phyloP scores from a whole-genome alignment of 2,329 filamentous ascomycete species.

The Colletotrichum sp. region DNA sequence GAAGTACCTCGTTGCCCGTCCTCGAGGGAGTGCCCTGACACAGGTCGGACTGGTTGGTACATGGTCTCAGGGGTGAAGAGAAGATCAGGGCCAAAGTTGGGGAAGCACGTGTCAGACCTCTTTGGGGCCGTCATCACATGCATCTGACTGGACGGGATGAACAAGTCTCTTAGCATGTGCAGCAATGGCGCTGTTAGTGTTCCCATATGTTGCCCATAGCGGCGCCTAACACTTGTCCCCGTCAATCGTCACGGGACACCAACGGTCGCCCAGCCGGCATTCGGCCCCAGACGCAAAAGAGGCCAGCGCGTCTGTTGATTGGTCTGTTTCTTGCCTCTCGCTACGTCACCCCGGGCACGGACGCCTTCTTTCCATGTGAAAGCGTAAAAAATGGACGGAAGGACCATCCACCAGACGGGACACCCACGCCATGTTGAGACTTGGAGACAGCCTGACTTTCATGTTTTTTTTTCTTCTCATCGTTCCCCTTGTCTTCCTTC shows the following conservation, averaged over 20 bases:
- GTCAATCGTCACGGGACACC: background rate
- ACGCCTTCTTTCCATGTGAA: conserved; percentile 17
- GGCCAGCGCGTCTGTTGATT: background rate
- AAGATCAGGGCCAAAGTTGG: conserved; percentile 7
- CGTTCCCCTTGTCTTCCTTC: background rate
- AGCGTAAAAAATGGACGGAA: background rate
- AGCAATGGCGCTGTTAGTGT: background rate
- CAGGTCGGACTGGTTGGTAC: background rate
- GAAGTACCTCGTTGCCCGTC: background rate
- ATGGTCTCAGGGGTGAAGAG: background rate
- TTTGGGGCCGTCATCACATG: conserved; percentile 21
- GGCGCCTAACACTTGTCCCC: background rate
- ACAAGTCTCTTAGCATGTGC: background rate
- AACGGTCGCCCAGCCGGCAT: conserved; percentile 16
- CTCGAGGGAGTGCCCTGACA: background rate
- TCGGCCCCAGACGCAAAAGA: conserved; percentile 20
- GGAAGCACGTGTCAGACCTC: conserved; percentile 23
- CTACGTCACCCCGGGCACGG: conserved; percentile 16
- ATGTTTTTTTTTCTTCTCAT: background rate
- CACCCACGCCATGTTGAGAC: background rate
- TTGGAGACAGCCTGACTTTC: background rate
- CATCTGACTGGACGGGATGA: conserved; percentile 16
- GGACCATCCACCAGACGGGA: background rate
- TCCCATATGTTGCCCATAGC: too few species aligned
- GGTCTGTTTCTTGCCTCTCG: background rate